A percentile compares a stretch with the other conserved stretches of the same genome.
These are phyloP conservation scores for Cryptococcus sp. DNA, from an alignment of 1,284 basidiomycete genomes.

Conservation along the genomic window DNA sequence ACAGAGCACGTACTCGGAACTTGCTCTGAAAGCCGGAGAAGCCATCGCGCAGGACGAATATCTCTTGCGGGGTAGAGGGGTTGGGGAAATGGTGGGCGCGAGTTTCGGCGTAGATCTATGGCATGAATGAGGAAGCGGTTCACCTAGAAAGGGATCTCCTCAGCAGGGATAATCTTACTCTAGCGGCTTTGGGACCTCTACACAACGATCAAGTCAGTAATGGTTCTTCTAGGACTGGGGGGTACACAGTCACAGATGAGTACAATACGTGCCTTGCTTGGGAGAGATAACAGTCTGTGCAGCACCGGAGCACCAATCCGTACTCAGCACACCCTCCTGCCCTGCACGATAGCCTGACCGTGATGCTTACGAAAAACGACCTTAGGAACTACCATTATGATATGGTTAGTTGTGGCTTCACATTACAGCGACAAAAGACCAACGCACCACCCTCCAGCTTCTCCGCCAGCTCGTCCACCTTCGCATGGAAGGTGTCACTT, in stretches of 20 bases:
- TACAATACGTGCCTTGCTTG: constrained; percentile 38
- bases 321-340: not conserved
- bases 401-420: too few species aligned
- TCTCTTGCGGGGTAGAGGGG: constrained; percentile 32
- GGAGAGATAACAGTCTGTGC: constrained; percentile 47
- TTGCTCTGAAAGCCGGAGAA: constrained; percentile 47
- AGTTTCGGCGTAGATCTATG: constrained; percentile 47
- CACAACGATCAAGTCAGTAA: not conserved
- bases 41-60: constrained; percentile 49
- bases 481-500: constrained; percentile 38
- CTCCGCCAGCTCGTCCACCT: constrained; percentile 39
- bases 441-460: constrained; percentile 34
- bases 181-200: constrained; percentile 48
- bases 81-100: constrained; percentile 18
- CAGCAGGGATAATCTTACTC: constrained; percentile 27
- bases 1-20: constrained; percentile 37
- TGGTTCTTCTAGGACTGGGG: not conserved
- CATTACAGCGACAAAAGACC: too few species aligned
- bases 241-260: not conserved
- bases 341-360: not conserved
- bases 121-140: not conserved
- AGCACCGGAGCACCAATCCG: too few species aligned
- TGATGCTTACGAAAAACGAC: constrained; percentile 46
- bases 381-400: constrained; percentile 35
- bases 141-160: too few species aligned